Base-by-base conservation (phyloP, 192 early-diverging fungal species). In the Piromyces sp. region DNA sequence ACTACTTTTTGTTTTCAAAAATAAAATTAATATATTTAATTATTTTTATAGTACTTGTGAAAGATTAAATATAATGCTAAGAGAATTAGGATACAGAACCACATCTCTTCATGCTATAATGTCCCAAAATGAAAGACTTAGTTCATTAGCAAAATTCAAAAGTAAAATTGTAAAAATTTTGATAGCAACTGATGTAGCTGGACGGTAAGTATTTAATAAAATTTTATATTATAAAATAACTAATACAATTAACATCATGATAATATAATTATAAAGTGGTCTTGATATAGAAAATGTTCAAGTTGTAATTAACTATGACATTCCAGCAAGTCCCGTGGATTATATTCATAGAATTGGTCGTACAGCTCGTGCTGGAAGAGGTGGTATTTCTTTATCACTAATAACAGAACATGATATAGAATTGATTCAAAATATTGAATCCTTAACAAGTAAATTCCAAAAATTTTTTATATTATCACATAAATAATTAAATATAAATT, bases 331-430 rank as follows among this genome's bases (percentile, higher is more conserved):
- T 85, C 93, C 97, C 13, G 94, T 96, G 58, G 96, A 97, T 85
- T 99, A 99, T 82, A 95, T 99, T 81, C 98, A 99, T 85, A 90
- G 98, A 33, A 96, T 99, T 11, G 98, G 98, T 80, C 94, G 98
- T 87, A 98, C 98, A 12, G 98, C 98, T 22, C 91, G 98, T 87
- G 98, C 98, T 1, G 96, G 98, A 16, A 85, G 95, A 33, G 95
- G 94, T 30, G 98, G 98, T 86, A 86, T 92, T 51, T 92, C 98
- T 11, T 81, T 99, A 29, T 94, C 96, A 0, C 22, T 51, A 30
- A 31, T 86, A 40, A 84, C 94, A 0, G 95, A 96, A 86, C 88
- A 90, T 28, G 95, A 99, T 84, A 91, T 98, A 68, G 87, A 94
- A 82, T 86, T 98, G 51, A 83, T 99, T 16, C 92, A 95, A 30